Conservation (phyloP, 805 yeast genomes). For the Sporopachydermia lactativora region DNA sequence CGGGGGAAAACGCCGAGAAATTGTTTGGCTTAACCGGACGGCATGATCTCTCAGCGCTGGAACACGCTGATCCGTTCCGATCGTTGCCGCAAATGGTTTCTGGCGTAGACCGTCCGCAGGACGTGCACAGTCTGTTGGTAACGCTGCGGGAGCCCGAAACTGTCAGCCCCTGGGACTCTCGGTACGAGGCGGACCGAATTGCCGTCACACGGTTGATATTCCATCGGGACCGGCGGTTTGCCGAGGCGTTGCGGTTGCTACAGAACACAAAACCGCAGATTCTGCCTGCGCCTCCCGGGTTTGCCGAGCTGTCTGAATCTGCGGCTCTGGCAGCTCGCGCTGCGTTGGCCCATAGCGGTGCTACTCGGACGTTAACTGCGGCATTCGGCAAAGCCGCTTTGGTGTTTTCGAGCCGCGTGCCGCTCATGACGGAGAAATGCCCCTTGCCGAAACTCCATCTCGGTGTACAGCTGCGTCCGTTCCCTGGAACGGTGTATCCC, state of each 20-base stretch:
- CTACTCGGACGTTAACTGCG: conserved; percentile 57
- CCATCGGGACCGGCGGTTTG: conserved; percentile 63
- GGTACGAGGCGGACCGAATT: conserved; percentile 53
- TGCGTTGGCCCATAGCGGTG: conserved; percentile 44
- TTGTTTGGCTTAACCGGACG: not conserved
- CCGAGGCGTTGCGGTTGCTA: conserved; percentile 57
- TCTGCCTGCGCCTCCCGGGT: conserved; percentile 20
- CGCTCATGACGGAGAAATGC: conserved; percentile 74
- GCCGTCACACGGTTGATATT: conserved; percentile 61
- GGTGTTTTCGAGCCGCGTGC: conserved; percentile 51
- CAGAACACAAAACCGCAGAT: conserved; percentile 58
- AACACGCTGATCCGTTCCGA: not conserved
- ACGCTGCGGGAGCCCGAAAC: conserved; percentile 25
- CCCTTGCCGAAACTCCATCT: conserved; percentile 67
- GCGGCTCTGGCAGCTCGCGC: conserved; percentile 39
- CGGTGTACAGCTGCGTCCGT: conserved; percentile 50
- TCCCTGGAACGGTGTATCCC: conserved; percentile 45
- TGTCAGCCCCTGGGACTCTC: conserved; percentile 53
- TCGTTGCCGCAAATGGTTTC: not conserved
- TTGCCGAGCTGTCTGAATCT: conserved; percentile 29
- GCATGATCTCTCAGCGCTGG: not conserved
- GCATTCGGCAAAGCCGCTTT: conserved; percentile 73
- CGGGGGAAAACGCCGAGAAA: not conserved
- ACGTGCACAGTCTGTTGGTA: not conserved
- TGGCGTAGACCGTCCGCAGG: not conserved